Percentiles rank a stretch among this genome's conserved stretches.
These are phyloP conservation scores for Torulaspora maleeae DNA, from an alignment of 805 yeast species.

Conservation along the genomic window DNA sequence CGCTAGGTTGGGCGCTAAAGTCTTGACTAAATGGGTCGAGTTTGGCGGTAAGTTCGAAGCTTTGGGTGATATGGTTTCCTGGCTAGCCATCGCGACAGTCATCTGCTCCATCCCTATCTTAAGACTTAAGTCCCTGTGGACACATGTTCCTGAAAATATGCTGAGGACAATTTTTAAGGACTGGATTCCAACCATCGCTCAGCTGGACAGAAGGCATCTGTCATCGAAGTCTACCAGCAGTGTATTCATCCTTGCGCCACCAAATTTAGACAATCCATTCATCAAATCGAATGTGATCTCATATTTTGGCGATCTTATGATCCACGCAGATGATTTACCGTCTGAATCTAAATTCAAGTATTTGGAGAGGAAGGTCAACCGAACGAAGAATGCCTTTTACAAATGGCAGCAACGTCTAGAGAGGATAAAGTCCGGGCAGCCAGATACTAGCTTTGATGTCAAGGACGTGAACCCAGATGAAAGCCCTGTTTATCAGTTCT, in stretches of 20 bases:
- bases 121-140: conserved; percentile 72
- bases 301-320: conserved; percentile 79
- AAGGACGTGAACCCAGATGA: conserved; percentile 31
- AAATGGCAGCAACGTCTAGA: conserved; percentile 77
- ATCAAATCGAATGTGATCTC: conserved; percentile 79
- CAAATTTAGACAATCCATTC: conserved; percentile 74
- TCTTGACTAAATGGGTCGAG: conserved; percentile 78
- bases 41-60: conserved; percentile 73
- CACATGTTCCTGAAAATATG: conserved; percentile 54
- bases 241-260: conserved; percentile 70
- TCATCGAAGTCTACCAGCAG: conserved; percentile 52
- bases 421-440: conserved; percentile 16
- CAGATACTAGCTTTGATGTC: conserved; percentile 32
- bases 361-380: conserved; percentile 59
- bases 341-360: conserved; percentile 36
- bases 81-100: conserved; percentile 85
- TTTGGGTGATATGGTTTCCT: conserved; percentile 87
- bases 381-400: conserved; percentile 65
- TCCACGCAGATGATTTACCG: conserved; percentile 37
- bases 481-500: conserved; percentile 28
- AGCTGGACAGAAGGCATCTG: conserved; percentile 71
- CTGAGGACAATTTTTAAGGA: conserved; percentile 63
- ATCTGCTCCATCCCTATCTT: conserved; percentile 79
- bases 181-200: conserved; percentile 93
- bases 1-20: conserved; percentile 49